phyloP scores from a whole-genome alignment of 495 filamentous ascomycete species.

The Alectoria sarmentosa region DNA sequence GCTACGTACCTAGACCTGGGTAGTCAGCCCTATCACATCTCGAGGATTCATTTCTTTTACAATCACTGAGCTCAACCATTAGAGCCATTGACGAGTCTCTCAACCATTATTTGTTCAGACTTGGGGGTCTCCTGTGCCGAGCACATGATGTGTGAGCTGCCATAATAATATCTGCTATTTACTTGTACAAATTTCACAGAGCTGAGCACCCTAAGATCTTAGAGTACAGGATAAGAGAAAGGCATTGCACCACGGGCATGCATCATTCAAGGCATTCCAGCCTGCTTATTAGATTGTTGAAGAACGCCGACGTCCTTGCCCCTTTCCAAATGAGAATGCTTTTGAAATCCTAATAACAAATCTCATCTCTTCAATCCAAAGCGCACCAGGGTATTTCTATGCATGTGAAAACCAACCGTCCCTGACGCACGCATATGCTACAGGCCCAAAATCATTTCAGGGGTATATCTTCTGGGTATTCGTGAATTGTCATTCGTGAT shows the following conservation, averaged over 20 bases:
- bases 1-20: no score
- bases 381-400: slow-evolving; percentile 26
- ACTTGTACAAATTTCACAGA: slow-evolving; percentile 4
- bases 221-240: slow-evolving; percentile 7
- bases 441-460: slow-evolving; percentile 23
- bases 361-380: slow-evolving; percentile 12
- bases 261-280: slow-evolving; percentile 11
- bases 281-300: not conserved
- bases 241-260: not conserved
- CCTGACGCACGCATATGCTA: slow-evolving; percentile 25
- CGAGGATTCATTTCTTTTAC: no score
- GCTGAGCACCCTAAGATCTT: slow-evolving; percentile 5
- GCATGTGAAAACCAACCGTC: slow-evolving; percentile 17
- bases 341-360: slow-evolving; percentile 17
- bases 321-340: slow-evolving; percentile 16
- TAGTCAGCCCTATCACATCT: no score
- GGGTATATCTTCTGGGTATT: slow-evolving; percentile 22
- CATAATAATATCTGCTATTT: not conserved
- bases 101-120: not conserved
- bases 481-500: slow-evolving; percentile 20
- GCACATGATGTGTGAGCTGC: not conserved
- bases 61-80: not conserved
- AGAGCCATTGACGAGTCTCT: not conserved
- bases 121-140: not conserved
- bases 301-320: slow-evolving; percentile 8